These are phyloP conservation scores for Pterocarpus santalinus DNA, from an alignment of 306 rosid species.

Conservation along the genomic window DNA sequence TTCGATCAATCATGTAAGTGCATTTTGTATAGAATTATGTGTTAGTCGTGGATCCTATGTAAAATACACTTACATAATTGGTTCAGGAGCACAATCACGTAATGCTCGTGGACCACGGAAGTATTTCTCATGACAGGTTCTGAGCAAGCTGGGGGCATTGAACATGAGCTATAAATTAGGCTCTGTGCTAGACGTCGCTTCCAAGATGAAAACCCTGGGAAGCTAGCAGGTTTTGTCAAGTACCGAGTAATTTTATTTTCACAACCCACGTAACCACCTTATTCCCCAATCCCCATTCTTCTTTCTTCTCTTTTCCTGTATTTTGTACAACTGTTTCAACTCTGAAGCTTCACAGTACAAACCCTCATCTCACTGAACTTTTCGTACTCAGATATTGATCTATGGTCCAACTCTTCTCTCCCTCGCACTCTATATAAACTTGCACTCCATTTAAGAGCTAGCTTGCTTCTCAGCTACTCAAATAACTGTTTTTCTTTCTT, in stretches of 20 bases:
- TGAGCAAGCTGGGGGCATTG: background rate
- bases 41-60: too few relatives aligned
- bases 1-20: too few relatives aligned
- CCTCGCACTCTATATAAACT: background rate
- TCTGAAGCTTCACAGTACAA: background rate
- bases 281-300: background rate
- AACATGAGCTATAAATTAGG: slow-evolving; percentile 32
- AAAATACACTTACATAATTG: too few relatives aligned
- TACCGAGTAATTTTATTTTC: slow-evolving; percentile 1
- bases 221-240: slow-evolving; percentile 19
- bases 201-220: slow-evolving; percentile 1
- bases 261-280: background rate
- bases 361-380: background rate
- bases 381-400: background rate
- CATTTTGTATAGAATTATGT: too few relatives aligned
- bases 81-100: too few relatives aligned
- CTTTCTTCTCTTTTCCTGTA: background rate
- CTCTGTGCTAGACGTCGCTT: slow-evolving; percentile 20
- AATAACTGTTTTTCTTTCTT: background rate
- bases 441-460: background rate
- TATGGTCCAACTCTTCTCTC: background rate
- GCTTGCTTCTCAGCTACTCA: background rate
- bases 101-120: too few relatives aligned
- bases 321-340: slow-evolving; percentile 11
- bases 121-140: too few relatives aligned